A percentile compares a stretch with the other conserved stretches of the same genome.
Evolutionary conservation across 192 early-diverging fungal species (phyloP).

Genomic region (Diversispora eburnea): DNA sequence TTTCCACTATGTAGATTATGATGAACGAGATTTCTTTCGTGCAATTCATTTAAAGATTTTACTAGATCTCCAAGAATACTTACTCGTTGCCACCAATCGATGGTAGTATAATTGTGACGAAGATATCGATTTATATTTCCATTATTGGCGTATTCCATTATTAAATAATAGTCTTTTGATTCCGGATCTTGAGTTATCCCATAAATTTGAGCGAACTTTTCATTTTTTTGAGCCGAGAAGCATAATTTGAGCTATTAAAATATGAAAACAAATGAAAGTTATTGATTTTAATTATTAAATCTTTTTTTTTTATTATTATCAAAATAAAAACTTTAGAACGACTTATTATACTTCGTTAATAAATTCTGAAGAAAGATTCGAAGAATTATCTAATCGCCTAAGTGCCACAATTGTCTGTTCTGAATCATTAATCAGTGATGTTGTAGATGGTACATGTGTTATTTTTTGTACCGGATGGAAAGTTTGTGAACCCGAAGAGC

Average conservation of each 20-base stretch:
- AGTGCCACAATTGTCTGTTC: neutral
- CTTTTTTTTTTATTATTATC: neutral
- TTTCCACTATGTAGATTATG: neutral
- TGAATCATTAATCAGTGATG: neutral
- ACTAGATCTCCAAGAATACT: neutral
- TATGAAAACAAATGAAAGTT: neutral
- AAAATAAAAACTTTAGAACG: neutral
- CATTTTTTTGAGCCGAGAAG: neutral
- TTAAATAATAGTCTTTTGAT: slow-evolving; percentile 8
- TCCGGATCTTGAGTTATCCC: neutral
- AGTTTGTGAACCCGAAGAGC: neutral
- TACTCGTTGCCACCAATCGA: slow-evolving; percentile 12
- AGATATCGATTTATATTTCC: neutral
- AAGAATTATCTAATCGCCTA: neutral
- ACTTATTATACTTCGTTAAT: neutral
- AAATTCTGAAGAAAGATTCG: neutral
- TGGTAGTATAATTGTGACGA: neutral
- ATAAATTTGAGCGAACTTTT: neutral
- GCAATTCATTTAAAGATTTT: neutral
- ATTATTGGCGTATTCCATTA: neutral
- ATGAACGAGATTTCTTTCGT: neutral
- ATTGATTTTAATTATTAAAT: neutral
- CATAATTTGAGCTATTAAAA: neutral
- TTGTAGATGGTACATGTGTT: neutral
- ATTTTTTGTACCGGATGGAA: neutral